Evolutionary conservation across 2,329 filamentous ascomycete species (phyloP), one percentile per base, ranked within the genome.

Genomic region (Raffaelea ambrosiae): DNA sequence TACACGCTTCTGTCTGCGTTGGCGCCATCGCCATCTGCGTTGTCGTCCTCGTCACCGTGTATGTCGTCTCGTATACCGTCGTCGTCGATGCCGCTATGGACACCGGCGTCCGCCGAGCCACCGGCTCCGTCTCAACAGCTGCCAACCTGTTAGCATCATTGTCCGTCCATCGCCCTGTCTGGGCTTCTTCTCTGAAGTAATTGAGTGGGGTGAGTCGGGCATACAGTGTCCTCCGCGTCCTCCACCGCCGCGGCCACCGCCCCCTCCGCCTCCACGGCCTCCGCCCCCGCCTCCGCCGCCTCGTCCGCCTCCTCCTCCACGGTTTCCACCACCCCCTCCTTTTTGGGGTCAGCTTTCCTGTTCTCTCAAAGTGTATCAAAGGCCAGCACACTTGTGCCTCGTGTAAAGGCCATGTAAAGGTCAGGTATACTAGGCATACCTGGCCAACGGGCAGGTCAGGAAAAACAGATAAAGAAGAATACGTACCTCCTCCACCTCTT

Each of bases 281-380:
- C 36, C 19, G 23, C 26, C 14, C 4, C 22, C 20, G 11, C 40
- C 31, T 23, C 46, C 42, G 21, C 36, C 29, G 4, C 18, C 33
- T 11, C 41, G 21, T n/a, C 43, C 33, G 19, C 31, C 31, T 2
- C 39, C 51, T 35, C 55, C 62, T 3, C 13, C n/a, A n/a, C n/a
- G n/a, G n/a, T 61, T 58, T 40, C 57, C 52, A 4, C 56, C 60
- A 14, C 59, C 57, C 56, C 22, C 42, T 14, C 48, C 56, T 59
- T 53, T 43, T 7, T 13, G 7, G 26, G 26, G 26, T 29, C 26
- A 29, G 26, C 26, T 29, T 29, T 29, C 13, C 26, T 29, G 7
- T 29, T 29, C 26, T 7, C 13, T 7, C 26, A 29, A 29, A 29
- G 26, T 7, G 13, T 7, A 13, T 7, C 26, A 29, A 7, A 29